Evolutionary conservation across 2,329 filamentous ascomycete genomes (phyloP), one percentile per base, ranked within the genome.

Genomic region (Fusarium sp.): DNA sequence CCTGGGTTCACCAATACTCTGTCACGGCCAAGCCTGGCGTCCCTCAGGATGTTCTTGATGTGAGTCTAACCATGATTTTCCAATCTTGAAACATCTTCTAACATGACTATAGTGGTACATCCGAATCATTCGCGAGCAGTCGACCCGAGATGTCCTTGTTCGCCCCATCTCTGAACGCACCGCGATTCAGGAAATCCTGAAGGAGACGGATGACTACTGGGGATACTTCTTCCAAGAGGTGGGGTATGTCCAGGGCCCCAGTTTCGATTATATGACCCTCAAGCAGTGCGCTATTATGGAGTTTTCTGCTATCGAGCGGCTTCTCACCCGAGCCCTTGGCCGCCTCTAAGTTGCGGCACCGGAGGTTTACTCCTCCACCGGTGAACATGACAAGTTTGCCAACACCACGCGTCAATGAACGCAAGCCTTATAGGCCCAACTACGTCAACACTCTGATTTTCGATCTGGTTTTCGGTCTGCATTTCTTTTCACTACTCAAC

Each of bases 31-130:
- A 89, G 80, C 83, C 84, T 1, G 83, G 82, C 35, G 77, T 83
- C 38, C 85, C 87, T 0, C 74, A 84, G 16, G 90, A 92, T 74
- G 79, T 91, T 4, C 78, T 91, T 24, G 86, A 91, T 82, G 89
- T 89, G 83, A 79, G 85, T 81, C 22, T 6, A 22, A 18, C 7
- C 1, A 4, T n/a, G 8, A 2, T 27, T n/a, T 37, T 13, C 50
- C 8, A n/a, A 16, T 18, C 29, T 45, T 29, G 52, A 11, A 24
- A 13, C 20, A 6, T 5, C 18, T 64, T 72, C 75, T 78, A 50
- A 78, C 66, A 50, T 6, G 60, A 73, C 24, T 35, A 11, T 58
- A 91, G 89, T 91, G 85, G 83, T 91, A 90, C 80, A 86, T 91
- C 63, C 81, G 83, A 18, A 67, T 89, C 27, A 87, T 91, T 65